phyloP scores from a whole-genome alignment of 1,284 basidiomycete genomes.

The Apiotrichum akiyoshidainum region DNA sequence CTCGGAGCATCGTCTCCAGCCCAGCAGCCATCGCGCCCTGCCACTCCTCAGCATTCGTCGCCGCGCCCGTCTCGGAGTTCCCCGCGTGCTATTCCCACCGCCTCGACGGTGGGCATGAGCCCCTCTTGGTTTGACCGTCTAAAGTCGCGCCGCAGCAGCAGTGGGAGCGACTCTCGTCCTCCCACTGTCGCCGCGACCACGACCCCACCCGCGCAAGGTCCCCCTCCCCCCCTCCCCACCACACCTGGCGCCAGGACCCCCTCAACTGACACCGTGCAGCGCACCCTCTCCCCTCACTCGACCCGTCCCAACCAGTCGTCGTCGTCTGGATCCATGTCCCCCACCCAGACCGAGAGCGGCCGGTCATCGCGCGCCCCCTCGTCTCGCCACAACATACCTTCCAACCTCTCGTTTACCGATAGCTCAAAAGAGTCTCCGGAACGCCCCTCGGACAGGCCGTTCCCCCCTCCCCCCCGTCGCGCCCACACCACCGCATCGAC shows the following conservation, averaged over 20 bases:
- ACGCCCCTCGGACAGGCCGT: not conserved
- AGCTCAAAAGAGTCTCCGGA: not conserved
- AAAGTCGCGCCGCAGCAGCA: not conserved
- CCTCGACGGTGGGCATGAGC: not conserved
- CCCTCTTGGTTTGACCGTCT: constrained; percentile 4
- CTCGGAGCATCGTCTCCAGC: not conserved
- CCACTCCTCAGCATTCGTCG: not conserved
- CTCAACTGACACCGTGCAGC: constrained; percentile 6
- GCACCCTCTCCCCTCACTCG: not conserved
- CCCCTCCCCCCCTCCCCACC: not conserved
- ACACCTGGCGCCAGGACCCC: not conserved
- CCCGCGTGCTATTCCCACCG: not conserved
- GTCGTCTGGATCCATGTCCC: constrained; percentile 2
- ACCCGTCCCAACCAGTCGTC: not conserved
- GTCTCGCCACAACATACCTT: constrained; percentile 17
- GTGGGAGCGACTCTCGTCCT: no score
- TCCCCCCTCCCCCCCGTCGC: constrained; percentile 3
- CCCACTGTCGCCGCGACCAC: no score
- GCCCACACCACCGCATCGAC: constrained; percentile 20
- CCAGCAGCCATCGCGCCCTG: not conserved
- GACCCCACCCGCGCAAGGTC: not conserved
- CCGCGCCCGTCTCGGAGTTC: constrained; percentile 4
- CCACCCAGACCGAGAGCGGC: constrained; percentile 1
- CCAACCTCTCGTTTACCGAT: constrained; percentile 37
- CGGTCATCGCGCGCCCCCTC: not conserved